Evolutionary conservation across 768 basidiomycete genomes (phyloP).

Genomic region (Kwoniella mangroviensis): DNA sequence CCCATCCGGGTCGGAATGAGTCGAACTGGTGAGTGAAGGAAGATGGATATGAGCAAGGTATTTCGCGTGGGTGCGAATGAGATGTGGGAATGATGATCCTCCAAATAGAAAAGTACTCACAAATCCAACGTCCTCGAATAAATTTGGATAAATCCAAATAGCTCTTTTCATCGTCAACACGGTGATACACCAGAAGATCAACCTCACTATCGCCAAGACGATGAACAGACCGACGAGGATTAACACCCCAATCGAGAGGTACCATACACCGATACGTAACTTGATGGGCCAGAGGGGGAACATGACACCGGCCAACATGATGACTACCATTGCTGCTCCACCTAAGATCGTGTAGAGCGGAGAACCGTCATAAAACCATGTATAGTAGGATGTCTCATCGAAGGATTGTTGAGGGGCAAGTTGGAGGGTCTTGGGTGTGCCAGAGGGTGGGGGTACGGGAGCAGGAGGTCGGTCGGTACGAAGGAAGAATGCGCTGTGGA

Average conservation of each 20-base stretch:
- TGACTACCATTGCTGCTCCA: constrained; percentile 83
- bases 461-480: constrained; percentile 73
- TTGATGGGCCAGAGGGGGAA: constrained; percentile 97
- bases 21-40: constrained; percentile 69
- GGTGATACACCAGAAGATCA: constrained; percentile 94
- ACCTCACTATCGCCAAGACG: constrained; percentile 81
- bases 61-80: too few relatives aligned
- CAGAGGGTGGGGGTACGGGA: constrained; percentile 59
- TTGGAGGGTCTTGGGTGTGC: constrained; percentile 71
- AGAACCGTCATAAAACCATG: constrained; percentile 95
- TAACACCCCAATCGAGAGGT: constrained; percentile 84
- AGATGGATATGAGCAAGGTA: too few relatives aligned
- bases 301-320: constrained; percentile 97
- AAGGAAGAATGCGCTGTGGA: constrained; percentile 77
- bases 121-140: constrained; percentile 98
- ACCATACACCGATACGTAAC: constrained; percentile 93
- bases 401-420: constrained; percentile 77
- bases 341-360: constrained; percentile 92
- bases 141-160: constrained; percentile 98
- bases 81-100: neutral
- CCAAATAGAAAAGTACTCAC: constrained; percentile 64
- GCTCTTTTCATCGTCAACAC: constrained; percentile 81
- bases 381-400: constrained; percentile 80
- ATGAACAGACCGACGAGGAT: constrained; percentile 90
- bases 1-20: constrained; percentile 95